Base-by-base conservation (phyloP, 768 basidiomycete genomes). In the Kwoniella mangroviensis region DNA sequence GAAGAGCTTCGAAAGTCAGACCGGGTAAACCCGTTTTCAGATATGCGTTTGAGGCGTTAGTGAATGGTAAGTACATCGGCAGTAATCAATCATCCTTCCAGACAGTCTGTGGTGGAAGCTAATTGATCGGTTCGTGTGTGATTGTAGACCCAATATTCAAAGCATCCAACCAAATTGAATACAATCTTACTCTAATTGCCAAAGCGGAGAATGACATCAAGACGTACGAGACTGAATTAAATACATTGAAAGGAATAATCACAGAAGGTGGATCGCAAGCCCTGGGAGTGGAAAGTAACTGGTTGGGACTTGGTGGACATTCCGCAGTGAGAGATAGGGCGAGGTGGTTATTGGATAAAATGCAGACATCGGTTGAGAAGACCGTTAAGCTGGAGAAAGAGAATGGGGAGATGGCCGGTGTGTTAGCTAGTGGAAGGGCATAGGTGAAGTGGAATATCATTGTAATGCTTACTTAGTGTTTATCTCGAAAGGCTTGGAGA, bases 21-120 rank as follows among this genome's bases (percentile, higher is more conserved):
- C 93, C 97, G 1, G 97, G 97, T 34, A 94, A 91, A 82, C 97
- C 97, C 0, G 89, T 98, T 0, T 91, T 92, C 79, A 87, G 88
- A 83, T 91, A 88, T 77, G 93, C 92, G 4, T 99, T 97, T 80
- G 87, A 92, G 74, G 87, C 88, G 52, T 86, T 98, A 2, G 90
- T 91, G 0, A 85, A 90, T 56, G 94, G 93, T 92, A 74, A 54
- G 86, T 69, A 54, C 24, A 56, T 2, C 60, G 15, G 3, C 34
- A 34, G 4, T 34, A 0, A 34, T 7, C 34, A 34, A 34, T 6
- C 9, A 34, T 34, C 6, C 34, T 34, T 34, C 34, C 34, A 34
- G 6, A 7, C 34, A 34, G 4, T 34, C 9, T 7, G 9, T 15
- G 22, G 28, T 42, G 13, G 65, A 19, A 56, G 34, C 19, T 40